Evolutionary conservation across 1,284 basidiomycete species (phyloP), one percentile per base, ranked within the genome.

Genomic region (Microbotryum silenes-acaulis): DNA sequence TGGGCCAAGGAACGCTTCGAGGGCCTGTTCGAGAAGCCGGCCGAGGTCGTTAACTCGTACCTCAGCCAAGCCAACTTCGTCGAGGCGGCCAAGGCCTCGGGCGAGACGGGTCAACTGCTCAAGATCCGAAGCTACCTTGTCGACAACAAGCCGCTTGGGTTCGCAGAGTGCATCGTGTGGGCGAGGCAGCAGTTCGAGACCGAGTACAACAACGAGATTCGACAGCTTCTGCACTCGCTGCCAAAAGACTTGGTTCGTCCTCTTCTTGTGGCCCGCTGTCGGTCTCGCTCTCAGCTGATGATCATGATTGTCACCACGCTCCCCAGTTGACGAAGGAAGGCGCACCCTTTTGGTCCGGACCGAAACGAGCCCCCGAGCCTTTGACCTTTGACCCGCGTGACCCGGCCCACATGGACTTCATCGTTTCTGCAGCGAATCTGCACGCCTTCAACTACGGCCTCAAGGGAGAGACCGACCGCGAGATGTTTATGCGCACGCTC

Each of bases 381-480:
- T 79, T 99, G 69, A 81, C 79, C 4, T 99, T 98, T 77, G 81
- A 93, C 77, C 82, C 89, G 12, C 85, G 82, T 69, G 85, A 97
- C 72, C 81, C 88, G 46, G 82, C 85, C 12, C 94, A 99, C 76
- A 78, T 97, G 57, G 82, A 84, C 56, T 99, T 91, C 77, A 85
- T 98, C 73, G 85, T 97, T 60, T 83, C 94, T 14, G 93, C 88
- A 25, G 93, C 96, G 62, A 97, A 99, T 77, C 81, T 99, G 51
- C 96, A 94, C 74, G 96, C 96, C 9, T 97, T 85, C 81, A 99
- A 98, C 80, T 99, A 98, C 74, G 96, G 96, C 23, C 81, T 99
- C 56, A 88, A 89, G 71, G 97, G 96, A 55, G 88, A 89, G 73
- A 85, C 81, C 2, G 89, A 97, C 74, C 81, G 83, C 20, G 80